Base-by-base conservation (phyloP, 805 yeast genomes). In the Candida anglica region DNA sequence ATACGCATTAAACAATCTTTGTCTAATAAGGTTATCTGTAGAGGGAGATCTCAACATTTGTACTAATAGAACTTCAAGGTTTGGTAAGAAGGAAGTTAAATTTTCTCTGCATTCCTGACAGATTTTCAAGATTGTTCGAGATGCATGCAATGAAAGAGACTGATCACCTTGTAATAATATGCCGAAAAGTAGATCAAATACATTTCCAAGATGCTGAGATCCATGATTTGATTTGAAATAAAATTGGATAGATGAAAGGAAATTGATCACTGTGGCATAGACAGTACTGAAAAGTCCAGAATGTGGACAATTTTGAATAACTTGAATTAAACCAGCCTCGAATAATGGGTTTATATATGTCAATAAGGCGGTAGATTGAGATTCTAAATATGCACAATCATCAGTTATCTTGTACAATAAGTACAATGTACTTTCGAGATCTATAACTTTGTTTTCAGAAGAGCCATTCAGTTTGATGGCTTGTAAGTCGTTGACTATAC, bases 371-470 rank as follows among this genome's bases (percentile, higher is more conserved):
- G 35, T 36, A 2, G 52, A 48, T 21, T 50, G 53, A 1, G 63
- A 52, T 21, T 55, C 57, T 28, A 57, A 52, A 29, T 55, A 68
- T 44, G 63, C 62, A 32, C 63, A 65, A 39, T 77, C 77, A 10
- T 71, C 75, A 3, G 81, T 69, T 7, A 86, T 62, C 14, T 76
- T 68, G 41, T 64, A 72, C 6, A 85, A 43, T 10, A 84, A 59
- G 52, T 62, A 86, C 32, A 85, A 51, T 0, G 85, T 73, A 1
- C 81, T 71, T 50, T 85, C 95, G 3, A 80, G 55, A 30, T 71
- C 75, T 9, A 47, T 41, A 43, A 73, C 48, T 15, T 55, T 49
- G 16, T 15, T 34, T 23, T 17, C 22, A 17, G 27, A 5, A 13
- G 7, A 22, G 15, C 6, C 27, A 5, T 16, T 25, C n/a, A n/a